A percentile compares a stretch with the other conserved stretches of the same genome.
These are phyloP conservation scores for Cladochytrium replicatum DNA, from an alignment of 192 early-diverging fungal species.

Conservation along the genomic window DNA sequence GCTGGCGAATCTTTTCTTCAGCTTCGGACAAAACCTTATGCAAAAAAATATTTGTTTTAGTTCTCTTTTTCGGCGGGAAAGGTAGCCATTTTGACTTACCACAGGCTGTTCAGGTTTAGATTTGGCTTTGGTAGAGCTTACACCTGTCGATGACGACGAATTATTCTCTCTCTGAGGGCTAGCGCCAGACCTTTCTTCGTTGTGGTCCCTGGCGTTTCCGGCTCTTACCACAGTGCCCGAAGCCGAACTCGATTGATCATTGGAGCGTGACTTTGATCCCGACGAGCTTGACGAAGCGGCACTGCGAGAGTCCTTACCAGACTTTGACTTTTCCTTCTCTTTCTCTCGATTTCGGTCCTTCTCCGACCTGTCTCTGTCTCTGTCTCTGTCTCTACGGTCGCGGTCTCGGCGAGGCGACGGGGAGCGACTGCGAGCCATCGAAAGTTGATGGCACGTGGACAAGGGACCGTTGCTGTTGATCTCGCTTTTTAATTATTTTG, in stretches of 20 bases:
- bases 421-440: no score
- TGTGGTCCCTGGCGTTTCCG: constrained; percentile 8
- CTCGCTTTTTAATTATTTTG: no score
- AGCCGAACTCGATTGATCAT: constrained; percentile 23
- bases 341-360: constrained; percentile 37
- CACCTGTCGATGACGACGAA: constrained; percentile 12
- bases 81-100: neutral
- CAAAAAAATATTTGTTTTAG: constrained; percentile 14
- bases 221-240: constrained; percentile 1
- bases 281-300: constrained; percentile 12
- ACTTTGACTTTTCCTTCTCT: constrained; percentile 19
- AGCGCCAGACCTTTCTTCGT: constrained; percentile 13
- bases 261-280: constrained; percentile 13
- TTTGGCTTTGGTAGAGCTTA: constrained; percentile 1
- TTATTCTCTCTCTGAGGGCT: constrained; percentile 2
- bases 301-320: constrained; percentile 27
- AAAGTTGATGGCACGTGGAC: no score
- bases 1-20: constrained; percentile 61
- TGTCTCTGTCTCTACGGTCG: constrained; percentile 8
- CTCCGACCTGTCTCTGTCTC: constrained; percentile 22
- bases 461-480: no score
- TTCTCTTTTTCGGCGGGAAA: constrained; percentile 6
- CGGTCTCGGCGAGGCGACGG: no score
- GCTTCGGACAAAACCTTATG: constrained; percentile 7
- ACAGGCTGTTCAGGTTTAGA: constrained; percentile 8